A percentile compares a stretch with the other conserved stretches of the same genome.
These are phyloP conservation scores for Yamadazyma siamensis DNA, from an alignment of 1,139 yeast genomes.

Conservation along the genomic window DNA sequence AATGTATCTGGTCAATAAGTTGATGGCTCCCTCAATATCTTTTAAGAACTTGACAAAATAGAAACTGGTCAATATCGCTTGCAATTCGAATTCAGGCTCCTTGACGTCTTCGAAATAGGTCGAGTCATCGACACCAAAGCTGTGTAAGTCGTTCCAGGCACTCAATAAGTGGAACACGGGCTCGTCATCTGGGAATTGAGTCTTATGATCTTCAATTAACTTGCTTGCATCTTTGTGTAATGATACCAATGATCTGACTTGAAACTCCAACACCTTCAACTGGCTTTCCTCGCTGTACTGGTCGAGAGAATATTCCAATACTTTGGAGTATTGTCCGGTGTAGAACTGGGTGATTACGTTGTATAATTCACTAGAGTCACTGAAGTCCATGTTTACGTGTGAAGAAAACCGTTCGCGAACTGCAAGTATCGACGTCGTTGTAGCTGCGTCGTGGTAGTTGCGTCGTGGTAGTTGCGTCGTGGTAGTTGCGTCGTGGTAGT, in stretches of 20 bases:
- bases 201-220: constrained; percentile 36
- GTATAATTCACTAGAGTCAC: constrained; percentile 43
- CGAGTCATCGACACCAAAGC: constrained; percentile 39
- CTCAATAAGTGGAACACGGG: constrained; percentile 36
- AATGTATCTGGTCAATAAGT: constrained; percentile 25
- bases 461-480: no score
- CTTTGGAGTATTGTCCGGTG: constrained; percentile 44
- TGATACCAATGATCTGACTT: constrained; percentile 42
- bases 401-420: no score
- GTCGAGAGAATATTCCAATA: constrained; percentile 27
- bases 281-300: constrained; percentile 37
- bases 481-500: no score
- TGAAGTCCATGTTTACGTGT: constrained; percentile 29
- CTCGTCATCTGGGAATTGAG: constrained; percentile 36
- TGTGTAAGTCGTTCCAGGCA: constrained; percentile 43
- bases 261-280: constrained; percentile 39
- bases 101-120: constrained; percentile 39
- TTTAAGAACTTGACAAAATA: constrained; percentile 39
- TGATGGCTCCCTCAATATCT: constrained; percentile 40
- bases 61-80: constrained; percentile 42
- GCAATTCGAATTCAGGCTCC: constrained; percentile 31
- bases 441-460: no score
- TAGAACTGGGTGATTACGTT: constrained; percentile 45
- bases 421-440: no score
- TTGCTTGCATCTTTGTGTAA: constrained; percentile 38